phyloP scores from a whole-genome alignment of 192 early-diverging fungal genomes.

The Backusella australiensis region DNA sequence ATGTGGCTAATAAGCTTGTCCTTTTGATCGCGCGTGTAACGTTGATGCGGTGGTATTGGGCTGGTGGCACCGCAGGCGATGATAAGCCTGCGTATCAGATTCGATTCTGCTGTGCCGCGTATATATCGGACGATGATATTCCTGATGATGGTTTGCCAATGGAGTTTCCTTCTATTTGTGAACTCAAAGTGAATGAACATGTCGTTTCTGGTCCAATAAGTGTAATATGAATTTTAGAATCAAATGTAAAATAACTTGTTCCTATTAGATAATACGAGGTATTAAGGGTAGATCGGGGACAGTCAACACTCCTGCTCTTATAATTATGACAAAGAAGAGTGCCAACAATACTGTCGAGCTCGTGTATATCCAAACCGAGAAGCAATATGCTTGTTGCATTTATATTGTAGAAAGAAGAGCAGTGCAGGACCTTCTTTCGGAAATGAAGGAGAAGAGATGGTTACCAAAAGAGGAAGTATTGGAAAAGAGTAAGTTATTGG shows the following conservation, averaged over 20 bases:
- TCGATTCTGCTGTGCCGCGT: neutral
- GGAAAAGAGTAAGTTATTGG: constrained; percentile 36
- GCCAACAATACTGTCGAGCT: neutral
- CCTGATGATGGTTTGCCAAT: neutral
- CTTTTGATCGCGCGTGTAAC: too few species aligned
- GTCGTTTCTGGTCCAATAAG: neutral
- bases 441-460: constrained; percentile 39
- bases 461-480: constrained; percentile 47
- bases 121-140: neutral
- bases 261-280: constrained; percentile 42
- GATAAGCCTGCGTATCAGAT: constrained; percentile 1
- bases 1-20: too few species aligned
- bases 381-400: constrained; percentile 42
- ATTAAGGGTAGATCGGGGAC: constrained; percentile 57
- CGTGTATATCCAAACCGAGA: constrained; percentile 1
- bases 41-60: too few species aligned
- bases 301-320: constrained; percentile 56
- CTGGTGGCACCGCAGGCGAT: neutral
- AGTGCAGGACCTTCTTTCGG: constrained; percentile 39
- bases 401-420: constrained; percentile 42
- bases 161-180: constrained; percentile 14
- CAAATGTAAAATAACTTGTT: too few species aligned
- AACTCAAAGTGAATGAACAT: constrained; percentile 14
- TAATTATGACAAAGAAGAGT: constrained; percentile 25
- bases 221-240: too few species aligned